Percentiles rank a stretch among this genome's conserved stretches.
Conservation (phyloP, 169 alveolate species). For the Theileria sp. region DNA sequence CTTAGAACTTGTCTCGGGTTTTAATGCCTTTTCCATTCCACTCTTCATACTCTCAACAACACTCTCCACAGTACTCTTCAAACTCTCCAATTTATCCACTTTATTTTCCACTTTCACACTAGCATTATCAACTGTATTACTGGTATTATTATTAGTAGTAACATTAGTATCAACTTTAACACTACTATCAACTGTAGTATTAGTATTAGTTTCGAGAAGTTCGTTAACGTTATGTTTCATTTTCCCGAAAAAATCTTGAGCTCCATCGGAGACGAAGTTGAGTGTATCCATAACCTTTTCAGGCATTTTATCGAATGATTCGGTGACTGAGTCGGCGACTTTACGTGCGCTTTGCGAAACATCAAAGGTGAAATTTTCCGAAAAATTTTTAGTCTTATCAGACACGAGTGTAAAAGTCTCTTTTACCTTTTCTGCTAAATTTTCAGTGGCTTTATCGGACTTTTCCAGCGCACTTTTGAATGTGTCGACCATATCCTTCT, state of each 20-base stretch:
- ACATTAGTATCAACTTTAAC: not conserved
- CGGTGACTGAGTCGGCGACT: conserved; percentile 10
- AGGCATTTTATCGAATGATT: conserved; percentile 10
- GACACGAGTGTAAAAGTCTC: conserved; percentile 14
- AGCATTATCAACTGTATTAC: not conserved
- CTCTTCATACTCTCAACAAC: no score
- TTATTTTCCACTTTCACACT: not conserved
- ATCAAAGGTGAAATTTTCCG: conserved; percentile 7
- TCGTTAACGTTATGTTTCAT: not conserved
- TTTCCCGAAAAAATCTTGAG: conserved; percentile 5
- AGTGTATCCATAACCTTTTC: conserved; percentile 14
- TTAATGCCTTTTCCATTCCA: no score
- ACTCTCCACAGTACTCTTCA: no score
- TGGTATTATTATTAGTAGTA: not conserved
- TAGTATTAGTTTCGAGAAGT: not conserved
- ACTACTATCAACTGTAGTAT: not conserved
- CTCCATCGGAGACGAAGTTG: conserved; percentile 9
- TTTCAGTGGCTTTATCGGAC: not conserved
- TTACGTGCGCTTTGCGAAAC: conserved; percentile 8
- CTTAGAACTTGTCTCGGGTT: not conserved
- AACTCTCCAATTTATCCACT: no score
- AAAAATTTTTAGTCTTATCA: conserved; percentile 5
- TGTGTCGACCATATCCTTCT: conserved; percentile 10
- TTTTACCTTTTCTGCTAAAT: conserved; percentile 2
- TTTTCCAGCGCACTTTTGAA: conserved; percentile 10